Evolutionary conservation across 768 basidiomycete species (phyloP), one percentile per base, ranked within the genome.

Genomic region (Lentinus tigrinus): DNA sequence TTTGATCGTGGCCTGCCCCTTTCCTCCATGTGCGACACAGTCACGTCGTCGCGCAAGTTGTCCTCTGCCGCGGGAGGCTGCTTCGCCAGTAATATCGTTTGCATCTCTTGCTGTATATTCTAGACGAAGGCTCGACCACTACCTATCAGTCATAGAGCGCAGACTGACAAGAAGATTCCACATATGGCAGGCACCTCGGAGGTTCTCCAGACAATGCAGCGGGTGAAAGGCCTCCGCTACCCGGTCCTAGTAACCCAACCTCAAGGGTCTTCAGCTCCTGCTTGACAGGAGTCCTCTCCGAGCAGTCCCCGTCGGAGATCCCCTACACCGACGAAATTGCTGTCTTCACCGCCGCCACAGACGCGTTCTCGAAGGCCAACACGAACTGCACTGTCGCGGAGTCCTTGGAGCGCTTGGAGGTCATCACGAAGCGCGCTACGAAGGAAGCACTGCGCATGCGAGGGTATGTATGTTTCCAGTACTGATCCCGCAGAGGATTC

Each of bases 171-270:
- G 9, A 56, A 10, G 26, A 17, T 14, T 21, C 17, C 26, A 17
- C 61, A 96, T 92, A 94, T 96, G 93, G 91, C 86, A 16, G 91
- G 91, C 21, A 95, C 93, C 0, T 77, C 85, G 2, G 84, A 91
- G 40, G 86, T 96, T 13, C 76, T 95, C 31, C 75, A 80, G 17
- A 70, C 74, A 17, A 81, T 89, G 64, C 73, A 84, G 28, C 80
- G 78, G 17, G 65, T 76, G 13, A 78, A 79, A 3, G 78, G 75
- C n/a, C 77, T 83, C 4, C 84, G 85, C 56, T 88, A 91, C 64
- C 85, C 91, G 0, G 91, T 93, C 8, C 84, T 95, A 7, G 78
- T 95, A 0, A n/a, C 93, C 93, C 0, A 94, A 95, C 62, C 75
- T 83, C 66, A 86, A 84, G 54, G 92, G 91, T 3, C 76, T 95